Percentiles rank a stretch among this genome's conserved stretches.
phyloP scores from a whole-genome alignment of 352 stramenopile species.

The Aphanomyces cochlioides region DNA sequence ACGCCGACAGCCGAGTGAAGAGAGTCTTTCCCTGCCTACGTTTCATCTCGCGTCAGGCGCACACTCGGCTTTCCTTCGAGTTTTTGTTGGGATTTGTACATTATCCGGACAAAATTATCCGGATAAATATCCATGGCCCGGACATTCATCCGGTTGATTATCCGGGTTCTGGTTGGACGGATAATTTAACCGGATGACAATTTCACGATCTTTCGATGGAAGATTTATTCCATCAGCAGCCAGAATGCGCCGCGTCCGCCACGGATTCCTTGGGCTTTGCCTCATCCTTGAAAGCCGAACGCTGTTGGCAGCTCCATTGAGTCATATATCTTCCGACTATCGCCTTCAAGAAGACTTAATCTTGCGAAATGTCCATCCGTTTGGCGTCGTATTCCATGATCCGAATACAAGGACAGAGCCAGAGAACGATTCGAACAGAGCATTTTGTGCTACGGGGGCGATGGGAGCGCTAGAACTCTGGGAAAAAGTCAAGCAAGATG shows the following conservation, averaged over 20 bases:
- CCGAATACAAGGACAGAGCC: background rate
- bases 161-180: too few species aligned
- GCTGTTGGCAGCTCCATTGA: background rate
- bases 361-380: slow-evolving; percentile 27
- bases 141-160: too few species aligned
- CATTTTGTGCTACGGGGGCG: slow-evolving; percentile 24
- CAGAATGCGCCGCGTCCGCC: background rate
- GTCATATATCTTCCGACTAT: background rate
- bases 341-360: slow-evolving; percentile 24
- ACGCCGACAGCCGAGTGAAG: too few species aligned
- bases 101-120: too few species aligned
- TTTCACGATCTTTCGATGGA: background rate
- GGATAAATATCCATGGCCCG: too few species aligned
- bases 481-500: slow-evolving; percentile 14
- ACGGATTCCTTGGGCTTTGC: background rate
- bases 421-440: background rate
- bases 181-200: background rate
- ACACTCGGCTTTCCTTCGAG: too few species aligned
- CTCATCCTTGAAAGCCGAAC: background rate
- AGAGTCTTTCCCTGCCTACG: too few species aligned
- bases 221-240: background rate
- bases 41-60: too few species aligned
- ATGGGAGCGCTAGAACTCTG: slow-evolving; percentile 23
- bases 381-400: slow-evolving; percentile 22
- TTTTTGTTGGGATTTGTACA: too few species aligned